Base-by-base conservation (phyloP, 1,284 basidiomycete genomes). In the Sparassis latifolia region DNA sequence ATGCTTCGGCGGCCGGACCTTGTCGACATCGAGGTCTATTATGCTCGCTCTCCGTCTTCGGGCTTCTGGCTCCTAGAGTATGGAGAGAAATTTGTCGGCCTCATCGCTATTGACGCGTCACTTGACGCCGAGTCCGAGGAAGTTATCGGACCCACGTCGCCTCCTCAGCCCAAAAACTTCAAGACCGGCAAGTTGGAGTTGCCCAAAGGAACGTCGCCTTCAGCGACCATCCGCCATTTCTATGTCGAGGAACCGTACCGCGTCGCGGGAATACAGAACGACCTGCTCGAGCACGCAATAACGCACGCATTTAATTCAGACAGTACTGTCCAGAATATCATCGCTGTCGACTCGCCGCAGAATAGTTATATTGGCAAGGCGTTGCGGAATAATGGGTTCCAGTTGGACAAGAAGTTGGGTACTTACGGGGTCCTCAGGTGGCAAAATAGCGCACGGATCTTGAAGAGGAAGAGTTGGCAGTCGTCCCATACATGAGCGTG, bases 211-310 rank as follows among this genome's bases (percentile, higher is more conserved):
- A 73, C 74, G 12, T 69, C 77, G 7, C 60, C 66, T 31, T 70
- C 72, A 10, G 86, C 82, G 6, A 71, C 76, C n/a, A 82, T 92
- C 54, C 80, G 88, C 31, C 90, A 92, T 63, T 81, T 91, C 62
- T 84, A 79, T 58, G 78, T 89, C 39, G 82, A 88, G 47, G 79
- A 83, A 51, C 73, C 70, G 4, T 88, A 80, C 61, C 76, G 86
- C 42, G 58, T 58, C 4, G 68, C 76, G 10, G 72, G 72, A 4
- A 73, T 87, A 39, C 85, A 87, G 58, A 70, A 78, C 10, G 89
- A 91, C 62, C 67, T 92, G 29, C 67, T 92, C 10, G 59, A 71
- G 27, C 72, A 79, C 57, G 86, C 83, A 0, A 63, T 84, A 10
- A 67, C 73, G 40, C 72, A 76, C 53, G 79, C 79, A 5, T 90